Base-by-base conservation (phyloP, 371 early-diverging fungal species). In the Zychaea mexicana region DNA sequence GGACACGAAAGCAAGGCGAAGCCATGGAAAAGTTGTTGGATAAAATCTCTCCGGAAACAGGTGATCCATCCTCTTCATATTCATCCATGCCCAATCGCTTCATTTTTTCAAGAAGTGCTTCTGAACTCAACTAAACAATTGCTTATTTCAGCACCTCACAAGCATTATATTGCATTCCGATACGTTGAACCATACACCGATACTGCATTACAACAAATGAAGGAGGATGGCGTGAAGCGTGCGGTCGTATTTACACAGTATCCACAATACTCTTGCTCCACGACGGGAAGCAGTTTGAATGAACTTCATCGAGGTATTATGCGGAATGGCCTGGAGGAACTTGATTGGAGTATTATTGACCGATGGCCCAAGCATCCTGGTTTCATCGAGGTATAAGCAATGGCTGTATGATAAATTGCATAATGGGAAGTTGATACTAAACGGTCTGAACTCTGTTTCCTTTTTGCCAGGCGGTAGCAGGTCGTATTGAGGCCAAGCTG, bases 211-310 rank as follows among this genome's bases (percentile, higher is more conserved):
- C 62, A 82, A 26, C 73, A 87, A 58, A 96, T 97, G 90, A 81
- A 91, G 52, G 60, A 69, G 12, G 98, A 96, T 70, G 92, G 92
- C 3, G 90, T 96, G 2, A 77, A 85, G 58, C 85, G 93, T 6
- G 97, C 93, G 9, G 83, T 98, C 19, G 97, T 96, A 1, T 94
- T 98, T 59, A 90, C 94, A 0, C 92, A 96, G 71, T 98, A 98
- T 74, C 97, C 97, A 57, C 97, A 98, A 78, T 97, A 95, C 79
- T 94, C 95, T 17, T 96, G 98, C 69, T 92, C 96, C 0, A 98
- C 98, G 19, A 96, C 97, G 0, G 98, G 98, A 27, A 90, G 90
- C 70, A 93, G 92, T 64, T 77, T 98, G 65, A 98, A 96, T 72
- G 95, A 97, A 73, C 83, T 98, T 3, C 87, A 86, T 61, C 85